Base-by-base conservation (phyloP, 2,329 filamentous ascomycete genomes). In the Thelonectria rubi region DNA sequence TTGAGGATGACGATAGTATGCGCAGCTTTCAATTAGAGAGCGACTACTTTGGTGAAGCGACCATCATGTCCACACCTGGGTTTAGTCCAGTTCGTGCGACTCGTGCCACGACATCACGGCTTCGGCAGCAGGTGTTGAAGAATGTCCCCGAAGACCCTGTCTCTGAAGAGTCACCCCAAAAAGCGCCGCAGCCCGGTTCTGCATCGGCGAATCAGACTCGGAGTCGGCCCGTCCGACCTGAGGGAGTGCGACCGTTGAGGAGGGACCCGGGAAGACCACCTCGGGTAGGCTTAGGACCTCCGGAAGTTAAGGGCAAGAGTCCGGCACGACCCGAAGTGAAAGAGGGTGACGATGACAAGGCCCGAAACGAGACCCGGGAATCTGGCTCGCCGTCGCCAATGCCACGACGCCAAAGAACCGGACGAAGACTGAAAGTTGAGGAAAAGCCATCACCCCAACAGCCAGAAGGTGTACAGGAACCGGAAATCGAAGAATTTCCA, bases 21-120 rank as follows among this genome's bases (percentile, higher is more conserved):
- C 71, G 75, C 20, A 78, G 77, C 52, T 79, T 79, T 65, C 70
- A 56, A 3, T 69, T 76, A 30, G 77, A 79, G 61, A 77, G 72
- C 52, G 75, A 77, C 50, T 74, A 69, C 46, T 79, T 73, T 58
- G 74, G 71, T 26, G 72, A 78, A 63, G 77, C 77, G n/a, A 75
- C 73, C 60, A 77, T 79, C 71, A 69, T 58, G 51, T 74, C 74
- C 45, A 70, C 73, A 5, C 69, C 73, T 40, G 63, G 57, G 15
- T 52, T 30, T 14, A 55, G 55, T 14, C 63, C 58, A 20, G 58
- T 30, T 5, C 42, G 51, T 7, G 60, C 53, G 26, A 34, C 40
- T 8, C 63, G 42, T 24, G 46, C 53, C 49, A 15, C 21, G 14
- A 24, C 39, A 6, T 32, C 52, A 17, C 63, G 40, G 34, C 12